phyloP scores from a whole-genome alignment of 805 yeast genomes.

The Candida chauliodis region DNA sequence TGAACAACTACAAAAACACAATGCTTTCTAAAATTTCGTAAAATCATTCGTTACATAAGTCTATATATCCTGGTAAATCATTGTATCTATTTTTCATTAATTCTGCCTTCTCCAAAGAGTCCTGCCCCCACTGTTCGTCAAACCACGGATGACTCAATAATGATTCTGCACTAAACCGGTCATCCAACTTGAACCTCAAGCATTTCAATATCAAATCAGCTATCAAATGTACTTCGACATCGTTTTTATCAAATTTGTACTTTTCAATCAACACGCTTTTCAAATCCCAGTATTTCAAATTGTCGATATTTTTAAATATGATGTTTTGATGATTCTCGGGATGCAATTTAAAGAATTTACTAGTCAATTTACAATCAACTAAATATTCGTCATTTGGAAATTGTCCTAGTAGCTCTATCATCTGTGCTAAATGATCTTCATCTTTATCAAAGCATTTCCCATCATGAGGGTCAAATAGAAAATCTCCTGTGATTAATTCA shows the following conservation, averaged over 20 bases:
- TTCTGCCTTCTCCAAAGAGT: conserved; percentile 10
- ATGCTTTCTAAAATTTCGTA: background rate
- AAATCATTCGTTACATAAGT: conserved; percentile 6
- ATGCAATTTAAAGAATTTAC: conserved; percentile 38
- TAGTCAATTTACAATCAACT: conserved; percentile 33
- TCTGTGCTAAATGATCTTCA: conserved; percentile 63
- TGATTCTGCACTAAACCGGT: conserved; percentile 53
- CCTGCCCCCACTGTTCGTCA: conserved; percentile 8
- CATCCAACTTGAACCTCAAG: conserved; percentile 45
- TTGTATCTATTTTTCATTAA: conserved; percentile 22
- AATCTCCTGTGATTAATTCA: conserved; percentile 61
- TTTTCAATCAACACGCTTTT: conserved; percentile 46
- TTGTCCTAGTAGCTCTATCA: conserved; percentile 49
- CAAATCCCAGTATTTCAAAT: conserved; percentile 50
- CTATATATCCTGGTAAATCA: conserved; percentile 30
- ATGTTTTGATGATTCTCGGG: conserved; percentile 18
- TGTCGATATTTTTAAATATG: conserved; percentile 42
- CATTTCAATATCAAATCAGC: conserved; percentile 49
- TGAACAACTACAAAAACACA: conserved; percentile 10
- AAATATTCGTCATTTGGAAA: conserved; percentile 41
- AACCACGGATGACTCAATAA: conserved; percentile 55
- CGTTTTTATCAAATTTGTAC: conserved; percentile 40
- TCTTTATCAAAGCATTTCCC: conserved; percentile 47
- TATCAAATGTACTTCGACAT: conserved; percentile 34
- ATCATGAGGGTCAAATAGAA: conserved; percentile 56